Evolutionary conservation across 1,284 basidiomycete species (phyloP).

Genomic region (Boletellus deceptivus): DNA sequence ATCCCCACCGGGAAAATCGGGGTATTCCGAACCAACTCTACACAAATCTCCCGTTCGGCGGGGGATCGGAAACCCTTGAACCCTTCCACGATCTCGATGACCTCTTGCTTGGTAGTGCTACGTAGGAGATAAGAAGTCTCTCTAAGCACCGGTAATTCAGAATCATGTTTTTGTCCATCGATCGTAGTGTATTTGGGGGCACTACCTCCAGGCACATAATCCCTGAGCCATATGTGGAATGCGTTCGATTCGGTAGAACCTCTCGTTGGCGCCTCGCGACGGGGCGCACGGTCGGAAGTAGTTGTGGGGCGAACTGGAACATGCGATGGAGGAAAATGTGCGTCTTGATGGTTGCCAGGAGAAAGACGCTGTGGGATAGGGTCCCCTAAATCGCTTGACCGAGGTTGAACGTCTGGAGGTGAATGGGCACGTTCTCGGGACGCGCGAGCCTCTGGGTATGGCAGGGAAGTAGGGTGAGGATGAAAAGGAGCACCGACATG

Average conservation of each 20-base stretch:
- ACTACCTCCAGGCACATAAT: not conserved
- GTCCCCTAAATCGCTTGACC: not conserved
- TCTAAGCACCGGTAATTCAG: slow-evolving; percentile 1
- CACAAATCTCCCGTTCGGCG: slow-evolving; percentile 9
- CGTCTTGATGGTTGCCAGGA: not conserved
- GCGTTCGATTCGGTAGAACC: slow-evolving; percentile 2
- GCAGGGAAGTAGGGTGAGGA: not conserved
- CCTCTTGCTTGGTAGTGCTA: slow-evolving; percentile 10
- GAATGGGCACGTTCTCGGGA: not conserved
- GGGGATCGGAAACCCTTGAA: slow-evolving; percentile 10
- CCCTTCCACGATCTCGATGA: slow-evolving; percentile 17
- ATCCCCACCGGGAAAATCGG: slow-evolving; percentile 27
- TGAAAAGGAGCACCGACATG: slow-evolving; percentile 1
- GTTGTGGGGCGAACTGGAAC: not conserved
- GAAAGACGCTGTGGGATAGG: not conserved
- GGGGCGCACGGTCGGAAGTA: not conserved
- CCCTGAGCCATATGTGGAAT: slow-evolving; percentile 18
- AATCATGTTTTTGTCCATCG: slow-evolving; percentile 13
- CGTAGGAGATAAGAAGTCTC: slow-evolving; percentile 12
- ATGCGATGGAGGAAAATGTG: not conserved
- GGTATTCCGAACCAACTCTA: slow-evolving; percentile 12
- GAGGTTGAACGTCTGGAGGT: slow-evolving; percentile 1
- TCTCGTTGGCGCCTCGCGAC: not conserved
- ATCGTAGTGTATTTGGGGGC: slow-evolving; percentile 18
- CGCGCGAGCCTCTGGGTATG: not conserved